Evolutionary conservation across 331 rosid species (phyloP), one percentile per base, ranked within the genome.

Genomic region (Erythrophleum ivorense): DNA sequence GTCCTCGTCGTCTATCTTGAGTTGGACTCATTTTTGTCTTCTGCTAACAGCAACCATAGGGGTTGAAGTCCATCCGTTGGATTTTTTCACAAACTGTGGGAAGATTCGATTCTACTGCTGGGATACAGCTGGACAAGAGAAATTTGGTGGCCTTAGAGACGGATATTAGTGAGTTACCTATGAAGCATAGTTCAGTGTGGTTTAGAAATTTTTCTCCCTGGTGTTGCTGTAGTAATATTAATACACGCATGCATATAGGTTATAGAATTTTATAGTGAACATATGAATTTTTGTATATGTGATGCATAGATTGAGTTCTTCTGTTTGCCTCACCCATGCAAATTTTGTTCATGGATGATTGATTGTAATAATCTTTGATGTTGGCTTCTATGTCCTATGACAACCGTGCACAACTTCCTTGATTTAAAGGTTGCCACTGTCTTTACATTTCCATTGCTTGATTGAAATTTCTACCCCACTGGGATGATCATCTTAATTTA

Each of bases 121-220:
- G 95, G 95, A 91, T 79, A 91, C 95, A 7, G 95, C 92, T 58
- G 95, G 95, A 4, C 94, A 93, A 69, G 94, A 91, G 85, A 93
- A 91, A 71, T 92, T 92, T 29, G 97, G 97, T 50, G 96, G 96
- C 9, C 89, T 92, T 4, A 78, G 97, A 70, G 97, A 93, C 87
- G 97, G 96, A 64, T 93, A 93, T 60, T 93, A 93, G 97, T 89
- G 62, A 78, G 85, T 72, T 16, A 4, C 48, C 54, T 8, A n/a
- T 6, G 9, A 13, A 38, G 12, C 16, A 3, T 38, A 11, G 62
- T 62, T 62, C 50, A 6, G 59, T 21, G 2, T 63, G 8, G 13
- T 34, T 12, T 59, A 45, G 19, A 19, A n/a, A 19, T 14, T n/a
- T n/a, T 38, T 12, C 41, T 11, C 18, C 71, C 21, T 65, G 29